Evolutionary conservation across 1,284 basidiomycete genomes (phyloP), one percentile per base, ranked within the genome.

Genomic region (Hemileia vastatrix): DNA sequence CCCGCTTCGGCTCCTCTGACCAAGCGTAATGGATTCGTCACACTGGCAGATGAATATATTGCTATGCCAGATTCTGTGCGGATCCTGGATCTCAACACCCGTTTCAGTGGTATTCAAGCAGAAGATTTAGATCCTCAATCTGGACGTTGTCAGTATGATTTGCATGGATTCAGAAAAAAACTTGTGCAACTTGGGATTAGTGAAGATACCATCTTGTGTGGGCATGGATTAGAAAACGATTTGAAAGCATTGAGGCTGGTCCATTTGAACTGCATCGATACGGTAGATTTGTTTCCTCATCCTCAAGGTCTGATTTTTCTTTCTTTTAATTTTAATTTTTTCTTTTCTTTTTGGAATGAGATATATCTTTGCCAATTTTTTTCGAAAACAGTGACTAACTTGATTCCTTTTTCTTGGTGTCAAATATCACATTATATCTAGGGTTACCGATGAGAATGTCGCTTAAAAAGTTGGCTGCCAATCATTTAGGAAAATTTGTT

Each of bases 61-160:
- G 80, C 83, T 45, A 87, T 90, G 82, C 85, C 86, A 60, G 82
- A 85, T 0, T 84, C 83, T 6, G 84, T 90, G 3, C 78, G 86
- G 60, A 80, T 91, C 13, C 82, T 93, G 63, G 92, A 95, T 73
- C 85, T 84, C 71, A 93, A 91, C 71, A 90, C 90, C 3, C 72
- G 78, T 32, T 53, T 53, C 36, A 53, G 51, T 53, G 51, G 51
- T 8, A 53, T 53, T 53, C 51, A 36, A 32, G 18, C 27, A 4
- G n/a, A n/a, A n/a, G n/a, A n/a, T n/a, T n/a, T n/a, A n/a, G 27
- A 31, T n/a, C 13, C 15, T 13, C n/a, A 31, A 53, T 18, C 19
- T 53, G 24, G 31, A 8, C 21, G 15, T 2, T 24, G 27, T 15
- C 13, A 19, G 36, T 53, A 88, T 57, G 81, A 87, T 31, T 81